A percentile compares a stretch with the other conserved stretches of the same genome.
Evolutionary conservation across 2,329 filamentous ascomycete genomes (phyloP).

Genomic region (Aspergillus spinulosporus): DNA sequence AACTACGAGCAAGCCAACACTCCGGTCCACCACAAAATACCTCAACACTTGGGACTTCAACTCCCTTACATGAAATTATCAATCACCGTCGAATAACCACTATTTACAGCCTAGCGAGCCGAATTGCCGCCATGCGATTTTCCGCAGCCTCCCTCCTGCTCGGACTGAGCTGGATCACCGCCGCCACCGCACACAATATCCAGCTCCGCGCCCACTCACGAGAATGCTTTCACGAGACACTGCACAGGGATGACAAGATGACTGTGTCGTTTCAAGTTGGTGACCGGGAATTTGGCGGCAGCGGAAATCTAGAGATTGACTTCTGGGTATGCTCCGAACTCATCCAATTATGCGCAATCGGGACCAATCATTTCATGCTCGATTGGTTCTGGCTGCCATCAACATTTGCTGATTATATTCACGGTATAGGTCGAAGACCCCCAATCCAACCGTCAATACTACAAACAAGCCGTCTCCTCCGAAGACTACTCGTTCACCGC

Average conservation of each 20-base stretch:
- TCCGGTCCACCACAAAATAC: constrained; percentile 17
- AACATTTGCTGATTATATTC: constrained; percentile 6
- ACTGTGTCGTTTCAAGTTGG: constrained; percentile 98
- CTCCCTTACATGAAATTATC: neutral
- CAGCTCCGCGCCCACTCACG: constrained; percentile 87
- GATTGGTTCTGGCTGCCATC: neutral
- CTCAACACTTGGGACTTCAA: neutral
- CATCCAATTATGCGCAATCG: neutral
- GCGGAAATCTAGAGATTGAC: constrained; percentile 92
- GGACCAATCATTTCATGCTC: neutral
- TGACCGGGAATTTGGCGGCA: constrained; percentile 91
- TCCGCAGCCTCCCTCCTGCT: constrained; percentile 44
- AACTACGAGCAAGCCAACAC: constrained; percentile 11
- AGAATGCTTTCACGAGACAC: constrained; percentile 94
- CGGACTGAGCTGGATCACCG: constrained; percentile 59
- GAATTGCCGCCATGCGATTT: constrained; percentile 41
- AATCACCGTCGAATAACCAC: neutral
- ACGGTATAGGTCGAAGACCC: constrained; percentile 72
- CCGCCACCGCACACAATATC: constrained; percentile 85
- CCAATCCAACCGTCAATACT: constrained; percentile 69
- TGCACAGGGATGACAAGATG: constrained; percentile 96
- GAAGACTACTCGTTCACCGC: constrained; percentile 94
- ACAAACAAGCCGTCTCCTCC: constrained; percentile 78
- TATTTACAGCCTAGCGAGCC: neutral
- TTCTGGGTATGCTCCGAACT: constrained; percentile 78